phyloP scores from a whole-genome alignment of 352 stramenopile genomes.

The Pythium myriotylum region DNA sequence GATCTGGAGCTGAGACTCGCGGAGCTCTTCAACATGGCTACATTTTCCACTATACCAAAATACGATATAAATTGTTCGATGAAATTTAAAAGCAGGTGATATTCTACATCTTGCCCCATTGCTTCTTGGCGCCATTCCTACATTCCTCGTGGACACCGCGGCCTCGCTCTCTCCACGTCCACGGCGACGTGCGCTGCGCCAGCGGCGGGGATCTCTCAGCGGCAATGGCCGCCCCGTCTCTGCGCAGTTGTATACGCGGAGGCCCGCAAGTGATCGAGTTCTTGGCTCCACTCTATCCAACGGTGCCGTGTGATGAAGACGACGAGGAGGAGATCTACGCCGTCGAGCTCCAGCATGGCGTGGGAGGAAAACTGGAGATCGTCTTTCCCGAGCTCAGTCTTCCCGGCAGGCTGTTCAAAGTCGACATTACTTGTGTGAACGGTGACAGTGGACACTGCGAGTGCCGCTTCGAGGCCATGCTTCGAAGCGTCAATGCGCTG shows the following conservation, averaged over 20 bases:
- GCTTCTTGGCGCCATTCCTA: no score
- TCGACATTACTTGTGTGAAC: constrained; percentile 51
- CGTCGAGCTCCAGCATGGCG: constrained; percentile 5
- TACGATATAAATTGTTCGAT: not conserved
- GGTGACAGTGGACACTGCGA: constrained; percentile 30
- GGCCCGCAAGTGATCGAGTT: constrained; percentile 29
- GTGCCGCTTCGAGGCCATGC: constrained; percentile 49
- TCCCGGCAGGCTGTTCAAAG: constrained; percentile 13
- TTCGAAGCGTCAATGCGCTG: constrained; percentile 27
- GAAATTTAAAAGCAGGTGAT: no score
- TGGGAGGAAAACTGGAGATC: constrained; percentile 8
- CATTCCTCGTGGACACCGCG: no score
- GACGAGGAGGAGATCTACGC: constrained; percentile 14
- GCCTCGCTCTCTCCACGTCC: no score
- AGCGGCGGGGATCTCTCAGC: not conserved
- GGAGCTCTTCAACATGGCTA: constrained; percentile 21
- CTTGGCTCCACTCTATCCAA: constrained; percentile 37
- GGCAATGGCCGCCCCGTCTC: not conserved
- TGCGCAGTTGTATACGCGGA: not conserved
- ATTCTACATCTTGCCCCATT: no score
- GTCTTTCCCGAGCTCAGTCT: constrained; percentile 20
- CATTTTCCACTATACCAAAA: not conserved
- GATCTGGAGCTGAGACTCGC: constrained; percentile 41
- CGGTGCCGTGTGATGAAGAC: constrained; percentile 11
- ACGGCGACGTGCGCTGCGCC: not conserved